Conservation (phyloP, 129 eudicot species). For the Artemisia annua region DNA sequence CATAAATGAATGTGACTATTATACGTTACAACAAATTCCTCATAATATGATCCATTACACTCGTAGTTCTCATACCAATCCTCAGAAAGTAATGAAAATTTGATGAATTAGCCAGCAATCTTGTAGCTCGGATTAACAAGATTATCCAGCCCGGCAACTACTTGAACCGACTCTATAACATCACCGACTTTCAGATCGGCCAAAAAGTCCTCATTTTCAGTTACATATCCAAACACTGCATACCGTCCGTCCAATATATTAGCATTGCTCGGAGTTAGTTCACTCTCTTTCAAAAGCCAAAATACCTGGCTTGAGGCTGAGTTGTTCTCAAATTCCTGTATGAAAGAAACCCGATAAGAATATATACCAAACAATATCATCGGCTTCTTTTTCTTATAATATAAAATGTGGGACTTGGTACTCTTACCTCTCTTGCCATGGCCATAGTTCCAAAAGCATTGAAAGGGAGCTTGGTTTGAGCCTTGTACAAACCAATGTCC, state of each 20-base stretch:
- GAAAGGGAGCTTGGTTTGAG: slow-evolving; percentile 94
- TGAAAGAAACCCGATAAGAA: not conserved
- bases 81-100: slow-evolving; percentile 17
- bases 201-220: slow-evolving; percentile 79
- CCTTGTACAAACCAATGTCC: slow-evolving; percentile 98
- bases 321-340: slow-evolving; percentile 91
- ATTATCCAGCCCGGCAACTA: slow-evolving; percentile 91
- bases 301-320: slow-evolving; percentile 92
- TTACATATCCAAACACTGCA: slow-evolving; percentile 89
- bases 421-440: slow-evolving; percentile 92
- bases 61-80: slow-evolving; percentile 23
- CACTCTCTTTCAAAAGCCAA: slow-evolving; percentile 99
- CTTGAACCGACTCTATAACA: slow-evolving; percentile 86
- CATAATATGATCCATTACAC: slow-evolving; percentile 26
- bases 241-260: slow-evolving; percentile 94
- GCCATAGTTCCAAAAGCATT: slow-evolving; percentile 99
- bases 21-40: slow-evolving; percentile 34
- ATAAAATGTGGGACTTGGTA: slow-evolving; percentile 1
- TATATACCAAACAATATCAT: not conserved
- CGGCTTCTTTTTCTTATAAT: not conserved
- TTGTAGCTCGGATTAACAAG: slow-evolving; percentile 97
- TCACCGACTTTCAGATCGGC: slow-evolving; percentile 98
- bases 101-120: slow-evolving; percentile 73
- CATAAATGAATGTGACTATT: slow-evolving; percentile 10
- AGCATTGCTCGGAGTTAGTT: slow-evolving; percentile 94